A percentile compares a stretch with the other conserved stretches of the same genome.
Evolutionary conservation across 208 protist species (phyloP).

Genomic region (Tetramitus jugosus): DNA sequence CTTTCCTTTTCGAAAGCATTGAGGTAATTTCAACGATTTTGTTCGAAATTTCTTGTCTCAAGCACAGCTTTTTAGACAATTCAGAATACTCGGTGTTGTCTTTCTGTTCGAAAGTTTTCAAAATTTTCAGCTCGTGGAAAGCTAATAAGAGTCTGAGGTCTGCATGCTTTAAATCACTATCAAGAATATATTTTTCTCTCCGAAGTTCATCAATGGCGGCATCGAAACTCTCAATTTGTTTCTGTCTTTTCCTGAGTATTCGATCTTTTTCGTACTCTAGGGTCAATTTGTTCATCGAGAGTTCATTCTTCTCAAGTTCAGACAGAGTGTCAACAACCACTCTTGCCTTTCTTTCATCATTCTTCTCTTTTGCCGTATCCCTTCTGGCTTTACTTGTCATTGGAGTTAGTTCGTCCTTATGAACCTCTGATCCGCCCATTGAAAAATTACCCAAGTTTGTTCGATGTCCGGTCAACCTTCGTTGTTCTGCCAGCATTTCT

Average conservation of each 20-base stretch:
- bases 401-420: constrained; percentile 69
- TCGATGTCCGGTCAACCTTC: neutral
- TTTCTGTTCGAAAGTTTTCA: constrained; percentile 80
- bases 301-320: constrained; percentile 37
- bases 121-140: constrained; percentile 82
- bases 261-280: constrained; percentile 58
- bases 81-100: constrained; percentile 42
- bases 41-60: constrained; percentile 36
- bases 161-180: constrained; percentile 80
- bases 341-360: constrained; percentile 23
- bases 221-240: constrained; percentile 62
- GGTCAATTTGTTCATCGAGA: constrained; percentile 29
- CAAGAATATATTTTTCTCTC: constrained; percentile 66
- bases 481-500: neutral
- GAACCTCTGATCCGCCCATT: too few species aligned
- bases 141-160: constrained; percentile 77
- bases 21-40: constrained; percentile 41
- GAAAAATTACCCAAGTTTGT: too few species aligned
- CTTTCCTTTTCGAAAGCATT: constrained; percentile 33
- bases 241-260: constrained; percentile 44
- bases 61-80: constrained; percentile 22
- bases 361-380: constrained; percentile 24
- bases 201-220: constrained; percentile 57
- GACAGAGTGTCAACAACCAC: constrained; percentile 26
- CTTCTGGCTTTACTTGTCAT: constrained; percentile 26